Percentiles rank a stretch among this genome's conserved stretches.
Conservation (phyloP, 305 asterid genomes). For the Fraxinus platypoda region DNA sequence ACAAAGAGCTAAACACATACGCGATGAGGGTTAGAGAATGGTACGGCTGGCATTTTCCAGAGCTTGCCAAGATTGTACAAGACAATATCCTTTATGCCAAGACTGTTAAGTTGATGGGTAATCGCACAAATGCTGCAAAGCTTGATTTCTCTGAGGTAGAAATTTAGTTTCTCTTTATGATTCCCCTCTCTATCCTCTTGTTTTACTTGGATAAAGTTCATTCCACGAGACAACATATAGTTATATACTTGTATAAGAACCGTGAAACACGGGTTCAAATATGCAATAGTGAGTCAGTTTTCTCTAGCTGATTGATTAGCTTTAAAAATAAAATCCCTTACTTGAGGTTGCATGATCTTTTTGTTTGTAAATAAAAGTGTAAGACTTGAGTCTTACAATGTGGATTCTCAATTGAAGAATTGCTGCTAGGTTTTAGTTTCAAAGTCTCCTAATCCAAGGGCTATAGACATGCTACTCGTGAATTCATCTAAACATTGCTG, state of each 20-base stretch:
- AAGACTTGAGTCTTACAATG: background rate
- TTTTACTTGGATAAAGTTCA: background rate
- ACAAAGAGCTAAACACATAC: conserved; percentile 88
- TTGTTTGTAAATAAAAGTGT: background rate
- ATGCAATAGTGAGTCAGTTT: background rate
- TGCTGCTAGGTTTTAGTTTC: background rate
- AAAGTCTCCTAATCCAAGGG: background rate
- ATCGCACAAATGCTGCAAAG: conserved; percentile 75
- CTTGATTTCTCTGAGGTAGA: conserved; percentile 91
- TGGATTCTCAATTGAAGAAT: background rate
- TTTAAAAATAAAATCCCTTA: background rate
- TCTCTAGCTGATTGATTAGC: background rate
- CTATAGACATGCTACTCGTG: background rate
- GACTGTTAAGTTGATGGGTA: conserved; percentile 86
- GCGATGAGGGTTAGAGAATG: conserved; percentile 99
- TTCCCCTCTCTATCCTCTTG: background rate
- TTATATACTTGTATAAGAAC: background rate
- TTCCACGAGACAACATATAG: background rate
- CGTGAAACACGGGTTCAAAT: background rate
- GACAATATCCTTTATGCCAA: conserved; percentile 82
- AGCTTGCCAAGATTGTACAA: conserved; percentile 85
- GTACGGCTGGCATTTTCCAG: conserved; percentile 99
- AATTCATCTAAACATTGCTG: background rate
- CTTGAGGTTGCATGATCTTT: background rate
- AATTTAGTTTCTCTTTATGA: background rate